Base-by-base conservation (phyloP, 2,329 filamentous ascomycete genomes). In the Didymella sp. region DNA sequence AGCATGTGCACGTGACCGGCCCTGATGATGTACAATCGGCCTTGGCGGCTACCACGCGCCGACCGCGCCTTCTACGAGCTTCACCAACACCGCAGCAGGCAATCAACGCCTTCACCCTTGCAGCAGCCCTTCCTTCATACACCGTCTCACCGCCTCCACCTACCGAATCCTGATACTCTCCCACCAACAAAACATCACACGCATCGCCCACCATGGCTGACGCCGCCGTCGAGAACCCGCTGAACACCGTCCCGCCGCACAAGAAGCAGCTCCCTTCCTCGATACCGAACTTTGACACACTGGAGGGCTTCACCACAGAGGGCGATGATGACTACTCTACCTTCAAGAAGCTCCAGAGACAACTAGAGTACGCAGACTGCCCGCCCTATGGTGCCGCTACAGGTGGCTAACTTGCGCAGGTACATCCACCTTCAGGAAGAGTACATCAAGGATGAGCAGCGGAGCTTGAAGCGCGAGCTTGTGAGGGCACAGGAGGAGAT, bases 371-470 rank as follows among this genome's bases (percentile, higher is more conserved):
- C 69, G 87, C 76, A 33, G 1, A 40, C 50, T 11, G 11, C 28
- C 15, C 42, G 19, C 15, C 41, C 13, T 38, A 19, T 21, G n/a
- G 19, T 30, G 13, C 11, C 35, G 56, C 40, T 53, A 50, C 46
- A 52, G 40, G 50, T 58, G 59, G 68, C 74, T 77, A 70, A 76
- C 66, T 30, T 24, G 35, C 46, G 28, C 63, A 92, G 89, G 77
- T 91, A 96, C 78, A 96, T 98, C 76, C 92, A 97, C 79, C 85
- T 99, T 70, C 95, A 99, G 81, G 95, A 99, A 80, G 95, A 99
- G 78, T 99, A 99, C 80, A 99, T 99, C 87, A 99, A 99, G 82
- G 95, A 99, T 87, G 95, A 99, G 84, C 95, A 99, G 82, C 89
- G 92, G 82, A 97, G 92, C 80, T 80, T 99, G 77, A 99, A 99